Base-by-base conservation (phyloP, 73 alveolate genomes). In the Stentor roeselii region DNA sequence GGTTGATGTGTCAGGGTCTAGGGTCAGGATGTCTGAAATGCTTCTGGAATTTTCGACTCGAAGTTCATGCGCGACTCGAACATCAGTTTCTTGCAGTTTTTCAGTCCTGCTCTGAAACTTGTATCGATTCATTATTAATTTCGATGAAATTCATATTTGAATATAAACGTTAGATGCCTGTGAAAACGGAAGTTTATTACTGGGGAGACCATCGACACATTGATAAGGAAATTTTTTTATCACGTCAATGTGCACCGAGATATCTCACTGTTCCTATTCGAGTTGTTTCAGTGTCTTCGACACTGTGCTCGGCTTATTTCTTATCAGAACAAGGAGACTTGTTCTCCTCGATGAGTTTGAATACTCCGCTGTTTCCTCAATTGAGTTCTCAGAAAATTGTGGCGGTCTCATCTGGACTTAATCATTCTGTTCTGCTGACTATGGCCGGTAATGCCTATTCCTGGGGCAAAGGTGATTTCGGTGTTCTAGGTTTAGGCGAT, bases 51-150 rank as follows among this genome's bases (percentile, higher is more conserved):
- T 67, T 67, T 67, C 80, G 1, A 27, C 27, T 67, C 42, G 34
- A 14, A 67, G 14, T 11, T 67, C 37, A 67, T n/a, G 21, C 15
- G 34, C n/a, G 80, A 67, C 80, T 21, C 80, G 21, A 67, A 67
- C 80, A 67, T 67, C 80, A 27, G 37, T 32, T 67, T 67, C 41
- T 21, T 67, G n/a, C 2, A 67, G n/a, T 34, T 67, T n/a, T 34
- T 67, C 34, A 27, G 80, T n/a, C 80, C 80, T 67, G 80, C 80
- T 67, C 41, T 67, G 21, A 40, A 67, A 67, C 14, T 27, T 21
- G 41, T 21, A 67, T 67, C 80, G 21, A 30, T 67, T 67, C 67
- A 50, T 50, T 11, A 11, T 50, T 50, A 50, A 6, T 50, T 11
- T 50, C 21, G 21, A 21, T 50, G 6, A 50, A 50, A n/a, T n/a